phyloP scores from a whole-genome alignment of 2,329 filamentous ascomycete genomes.

The Diaporthe destruens region DNA sequence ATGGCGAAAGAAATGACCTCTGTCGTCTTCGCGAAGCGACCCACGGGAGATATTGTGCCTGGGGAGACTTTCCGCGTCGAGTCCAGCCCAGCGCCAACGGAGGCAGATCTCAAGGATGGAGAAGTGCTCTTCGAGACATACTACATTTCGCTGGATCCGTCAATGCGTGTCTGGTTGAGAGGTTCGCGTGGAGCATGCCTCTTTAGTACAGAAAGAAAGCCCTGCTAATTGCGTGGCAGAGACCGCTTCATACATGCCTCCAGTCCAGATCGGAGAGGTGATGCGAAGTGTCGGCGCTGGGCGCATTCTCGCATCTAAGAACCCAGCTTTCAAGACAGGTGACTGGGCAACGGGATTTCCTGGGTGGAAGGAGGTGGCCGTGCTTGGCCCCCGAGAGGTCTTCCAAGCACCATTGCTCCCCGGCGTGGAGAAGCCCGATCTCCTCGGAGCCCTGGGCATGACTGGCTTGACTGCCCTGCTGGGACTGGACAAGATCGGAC shows the following conservation, averaged over 20 bases:
- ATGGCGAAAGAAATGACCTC: slow-evolving; percentile 40
- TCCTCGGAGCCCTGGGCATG: slow-evolving; percentile 66
- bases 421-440: slow-evolving; percentile 59
- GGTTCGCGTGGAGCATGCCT: slow-evolving; percentile 44
- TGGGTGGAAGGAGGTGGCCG: slow-evolving; percentile 71
- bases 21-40: slow-evolving; percentile 72
- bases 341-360: slow-evolving; percentile 62
- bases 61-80: slow-evolving; percentile 73
- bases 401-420: slow-evolving; percentile 46
- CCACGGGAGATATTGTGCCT: slow-evolving; percentile 70
- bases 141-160: slow-evolving; percentile 72
- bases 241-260: slow-evolving; percentile 65
- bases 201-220: too few relatives aligned
- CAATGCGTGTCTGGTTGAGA: slow-evolving; percentile 74
- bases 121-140: slow-evolving; percentile 63
- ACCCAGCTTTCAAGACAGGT: slow-evolving; percentile 60
- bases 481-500: slow-evolving; percentile 72
- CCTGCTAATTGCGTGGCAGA: slow-evolving; percentile 30
- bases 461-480: slow-evolving; percentile 77
- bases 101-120: slow-evolving; percentile 62
- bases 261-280: slow-evolving; percentile 69
- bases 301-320: slow-evolving; percentile 63
- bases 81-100: slow-evolving; percentile 62
- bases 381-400: slow-evolving; percentile 59
- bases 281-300: slow-evolving; percentile 71